Conservation (phyloP, 768 basidiomycete species). For the Calocera viscosa region DNA sequence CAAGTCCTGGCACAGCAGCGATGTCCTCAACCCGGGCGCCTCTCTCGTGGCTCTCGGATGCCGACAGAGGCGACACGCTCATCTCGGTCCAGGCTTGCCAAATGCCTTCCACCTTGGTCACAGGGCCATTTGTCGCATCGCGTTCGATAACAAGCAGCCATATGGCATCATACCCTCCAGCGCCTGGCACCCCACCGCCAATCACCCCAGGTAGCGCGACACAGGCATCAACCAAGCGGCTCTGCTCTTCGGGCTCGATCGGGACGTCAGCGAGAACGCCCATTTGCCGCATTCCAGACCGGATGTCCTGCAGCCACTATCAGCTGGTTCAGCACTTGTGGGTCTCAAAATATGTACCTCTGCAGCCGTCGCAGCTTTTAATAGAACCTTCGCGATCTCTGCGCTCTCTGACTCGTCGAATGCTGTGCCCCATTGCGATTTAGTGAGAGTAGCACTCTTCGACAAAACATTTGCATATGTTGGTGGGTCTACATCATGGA, state of each 20-base stretch:
- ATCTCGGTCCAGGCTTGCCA: slow-evolving; percentile 55
- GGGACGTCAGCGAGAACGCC: slow-evolving; percentile 61
- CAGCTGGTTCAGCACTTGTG: neutral
- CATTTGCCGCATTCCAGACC: slow-evolving; percentile 73
- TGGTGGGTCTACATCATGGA: neutral
- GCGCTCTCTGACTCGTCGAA: neutral
- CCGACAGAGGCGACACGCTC: slow-evolving; percentile 58
- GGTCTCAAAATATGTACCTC: neutral
- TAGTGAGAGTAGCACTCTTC: neutral
- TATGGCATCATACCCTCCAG: slow-evolving; percentile 94
- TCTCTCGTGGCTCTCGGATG: slow-evolving; percentile 52
- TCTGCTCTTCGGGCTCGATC: slow-evolving; percentile 86
- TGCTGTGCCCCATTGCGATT: neutral
- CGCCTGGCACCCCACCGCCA: slow-evolving; percentile 93
- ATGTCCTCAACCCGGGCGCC: slow-evolving; percentile 55
- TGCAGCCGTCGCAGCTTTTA: neutral
- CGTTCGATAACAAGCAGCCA: slow-evolving; percentile 69
- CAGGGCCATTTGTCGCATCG: slow-evolving; percentile 27
- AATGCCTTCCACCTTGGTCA: slow-evolving; percentile 49
- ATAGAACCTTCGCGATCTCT: slow-evolving; percentile 9
- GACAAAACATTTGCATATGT: slow-evolving; percentile 12
- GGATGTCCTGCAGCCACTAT: slow-evolving; percentile 45
- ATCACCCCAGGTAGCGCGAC: slow-evolving; percentile 69
- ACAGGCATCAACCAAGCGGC: slow-evolving; percentile 65
- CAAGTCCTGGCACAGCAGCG: slow-evolving; percentile 45